These are phyloP conservation scores for Eucalyptus cladocalyx DNA, from an alignment of 345 rosid species.

Conservation along the genomic window DNA sequence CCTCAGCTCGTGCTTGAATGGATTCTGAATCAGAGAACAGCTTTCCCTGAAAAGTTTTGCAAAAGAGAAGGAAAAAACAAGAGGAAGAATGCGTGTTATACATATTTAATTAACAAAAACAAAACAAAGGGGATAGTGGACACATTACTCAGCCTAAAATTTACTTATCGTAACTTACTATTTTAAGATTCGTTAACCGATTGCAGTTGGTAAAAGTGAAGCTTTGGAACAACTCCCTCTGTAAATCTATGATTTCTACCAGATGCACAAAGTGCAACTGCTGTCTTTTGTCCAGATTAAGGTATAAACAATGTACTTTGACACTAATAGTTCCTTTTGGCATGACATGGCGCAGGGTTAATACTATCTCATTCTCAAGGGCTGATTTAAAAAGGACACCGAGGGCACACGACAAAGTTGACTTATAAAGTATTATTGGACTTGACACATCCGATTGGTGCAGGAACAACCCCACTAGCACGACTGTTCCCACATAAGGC, in stretches of 20 bases:
- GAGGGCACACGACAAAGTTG: neutral
- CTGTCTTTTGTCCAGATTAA: neutral
- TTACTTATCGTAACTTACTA: neutral
- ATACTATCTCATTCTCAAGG: neutral
- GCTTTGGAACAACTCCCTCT: neutral
- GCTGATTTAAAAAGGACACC: neutral
- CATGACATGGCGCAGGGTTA: neutral
- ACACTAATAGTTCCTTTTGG: neutral
- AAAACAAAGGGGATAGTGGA: neutral
- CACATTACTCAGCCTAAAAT: neutral
- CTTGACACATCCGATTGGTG: neutral
- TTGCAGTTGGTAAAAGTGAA: neutral
- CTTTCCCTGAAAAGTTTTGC: conserved; percentile 35
- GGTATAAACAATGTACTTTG: neutral
- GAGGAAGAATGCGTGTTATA: neutral
- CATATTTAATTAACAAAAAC: neutral
- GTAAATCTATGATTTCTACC: neutral
- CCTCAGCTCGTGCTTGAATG: conserved; percentile 93
- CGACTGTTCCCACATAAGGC: neutral
- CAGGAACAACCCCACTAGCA: neutral
- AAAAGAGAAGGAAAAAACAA: neutral
- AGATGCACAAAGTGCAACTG: neutral
- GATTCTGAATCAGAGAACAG: conserved; percentile 92
- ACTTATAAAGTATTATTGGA: neutral
- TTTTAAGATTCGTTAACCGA: neutral